Conservation (phyloP, 352 stramenopile species). For the Pythium phragmitis region DNA sequence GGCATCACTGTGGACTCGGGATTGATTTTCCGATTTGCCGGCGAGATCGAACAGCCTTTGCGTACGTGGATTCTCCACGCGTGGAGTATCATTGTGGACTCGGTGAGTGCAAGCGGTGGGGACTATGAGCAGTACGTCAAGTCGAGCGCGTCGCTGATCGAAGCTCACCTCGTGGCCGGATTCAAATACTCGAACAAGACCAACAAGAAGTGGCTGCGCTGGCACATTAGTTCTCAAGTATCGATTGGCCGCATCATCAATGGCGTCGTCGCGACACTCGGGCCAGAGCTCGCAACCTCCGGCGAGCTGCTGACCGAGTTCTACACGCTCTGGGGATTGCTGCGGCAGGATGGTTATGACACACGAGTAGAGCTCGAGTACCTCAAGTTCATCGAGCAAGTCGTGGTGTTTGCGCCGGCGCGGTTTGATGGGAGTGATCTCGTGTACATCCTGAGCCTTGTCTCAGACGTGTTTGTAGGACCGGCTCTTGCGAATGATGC, state of each 20-base stretch:
- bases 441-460: slow-evolving; percentile 54
- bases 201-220: slow-evolving; percentile 31
- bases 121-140: slow-evolving; percentile 85
- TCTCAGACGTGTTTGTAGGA: slow-evolving; percentile 41
- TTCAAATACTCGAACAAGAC: slow-evolving; percentile 67
- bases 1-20: slow-evolving; percentile 71
- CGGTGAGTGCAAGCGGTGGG: slow-evolving; percentile 61
- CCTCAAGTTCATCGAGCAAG: slow-evolving; percentile 80
- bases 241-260: slow-evolving; percentile 42
- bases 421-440: slow-evolving; percentile 59
- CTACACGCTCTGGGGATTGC: slow-evolving; percentile 67
- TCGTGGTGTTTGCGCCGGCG: slow-evolving; percentile 74
- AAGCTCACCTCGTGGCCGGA: slow-evolving; percentile 69
- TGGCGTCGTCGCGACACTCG: slow-evolving; percentile 36
- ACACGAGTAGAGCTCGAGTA: slow-evolving; percentile 76
- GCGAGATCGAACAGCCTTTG: slow-evolving; percentile 70
- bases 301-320: slow-evolving; percentile 38
- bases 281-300: slow-evolving; percentile 28
- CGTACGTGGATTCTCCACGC: slow-evolving; percentile 83
- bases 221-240: slow-evolving; percentile 29
- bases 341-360: slow-evolving; percentile 63
- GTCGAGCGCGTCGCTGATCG: slow-evolving; percentile 70
- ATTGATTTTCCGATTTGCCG: slow-evolving; percentile 70
- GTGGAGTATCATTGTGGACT: slow-evolving; percentile 85
- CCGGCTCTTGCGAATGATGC: slow-evolving; percentile 1